These are phyloP conservation scores for Arctium lappa DNA, from an alignment of 129 eudicot genomes.

Conservation along the genomic window DNA sequence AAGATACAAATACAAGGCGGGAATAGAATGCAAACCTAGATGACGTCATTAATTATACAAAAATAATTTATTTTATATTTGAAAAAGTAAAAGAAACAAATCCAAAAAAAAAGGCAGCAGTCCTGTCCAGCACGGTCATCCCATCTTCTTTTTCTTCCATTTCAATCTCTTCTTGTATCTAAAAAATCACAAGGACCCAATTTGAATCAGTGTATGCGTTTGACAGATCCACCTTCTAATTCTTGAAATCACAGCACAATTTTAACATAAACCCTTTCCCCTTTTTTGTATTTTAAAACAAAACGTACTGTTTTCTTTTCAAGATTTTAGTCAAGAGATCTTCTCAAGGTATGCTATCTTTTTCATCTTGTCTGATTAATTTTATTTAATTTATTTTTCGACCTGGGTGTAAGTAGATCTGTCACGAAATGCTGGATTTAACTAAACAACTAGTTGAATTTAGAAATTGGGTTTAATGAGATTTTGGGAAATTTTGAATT, in stretches of 20 bases:
- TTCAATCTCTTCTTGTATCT: not conserved
- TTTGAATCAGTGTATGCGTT: slow-evolving; percentile 5
- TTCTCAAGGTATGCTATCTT: slow-evolving; percentile 33
- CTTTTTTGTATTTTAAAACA: not conserved
- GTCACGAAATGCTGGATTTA: slow-evolving; percentile 15
- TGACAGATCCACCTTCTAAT: slow-evolving; percentile 24
- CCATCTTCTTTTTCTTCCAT: slow-evolving; percentile 12
- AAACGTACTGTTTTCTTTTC: not conserved
- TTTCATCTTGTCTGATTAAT: not conserved
- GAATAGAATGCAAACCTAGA: slow-evolving; percentile 42
- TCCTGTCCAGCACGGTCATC: slow-evolving; percentile 7
- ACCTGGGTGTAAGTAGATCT: slow-evolving; percentile 23
- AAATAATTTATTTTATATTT: not conserved
- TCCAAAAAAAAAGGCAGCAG: slow-evolving; percentile 19
- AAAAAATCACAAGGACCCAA: slow-evolving; percentile 6
- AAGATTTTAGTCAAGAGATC: slow-evolving; percentile 20
- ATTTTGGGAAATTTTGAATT: slow-evolving; percentile 1
- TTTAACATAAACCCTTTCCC: slow-evolving; percentile 2
- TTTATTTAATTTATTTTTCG: not conserved
- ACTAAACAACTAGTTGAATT: not conserved
- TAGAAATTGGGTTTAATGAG: not conserved
- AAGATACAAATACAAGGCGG: slow-evolving; percentile 53
- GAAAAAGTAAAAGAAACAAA: slow-evolving; percentile 17
- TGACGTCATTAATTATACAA: slow-evolving; percentile 7
- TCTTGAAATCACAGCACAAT: not conserved